A percentile compares a stretch with the other conserved stretches of the same genome.
phyloP scores from a whole-genome alignment of 495 filamentous ascomycete species.

The Hypoxylon lienhwacheense region DNA sequence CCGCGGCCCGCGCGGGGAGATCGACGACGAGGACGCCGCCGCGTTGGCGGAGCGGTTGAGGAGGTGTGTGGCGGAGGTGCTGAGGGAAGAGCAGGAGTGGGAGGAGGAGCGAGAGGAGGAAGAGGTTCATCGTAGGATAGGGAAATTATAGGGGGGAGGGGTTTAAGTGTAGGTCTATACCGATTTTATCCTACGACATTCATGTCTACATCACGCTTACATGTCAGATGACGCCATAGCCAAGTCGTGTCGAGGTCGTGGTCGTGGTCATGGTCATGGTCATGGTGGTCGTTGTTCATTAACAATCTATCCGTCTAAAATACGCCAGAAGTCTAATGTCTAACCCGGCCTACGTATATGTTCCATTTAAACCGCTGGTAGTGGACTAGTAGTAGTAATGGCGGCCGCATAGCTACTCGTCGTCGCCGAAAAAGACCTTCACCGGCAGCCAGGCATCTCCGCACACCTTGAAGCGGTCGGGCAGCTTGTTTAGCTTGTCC shows the following conservation, averaged over 20 bases:
- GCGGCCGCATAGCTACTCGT: conserved; percentile 66
- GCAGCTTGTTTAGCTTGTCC: conserved; percentile 61
- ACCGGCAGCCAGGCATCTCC: conserved; percentile 69
- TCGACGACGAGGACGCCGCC: conserved; percentile 82
- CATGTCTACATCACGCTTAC: not conserved
- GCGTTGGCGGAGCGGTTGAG: conserved; percentile 65
- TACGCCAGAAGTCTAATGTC: conserved; percentile 4
- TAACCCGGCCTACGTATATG: not conserved
- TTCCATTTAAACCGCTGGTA: not conserved
- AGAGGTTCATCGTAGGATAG: no score
- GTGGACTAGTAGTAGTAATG: no score
- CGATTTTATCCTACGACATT: no score
- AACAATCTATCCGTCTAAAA: conserved; percentile 33
- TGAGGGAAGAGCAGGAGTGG: conserved; percentile 55
- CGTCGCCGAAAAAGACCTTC: conserved; percentile 87
- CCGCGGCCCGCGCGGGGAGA: conserved; percentile 73
- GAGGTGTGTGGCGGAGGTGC: conserved; percentile 56
- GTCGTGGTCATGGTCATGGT: not conserved
- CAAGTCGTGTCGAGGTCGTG: not conserved
- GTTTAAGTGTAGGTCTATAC: no score
- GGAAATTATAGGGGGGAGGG: conserved; percentile 36
- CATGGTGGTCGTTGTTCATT: conserved; percentile 13
- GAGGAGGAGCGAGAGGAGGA: no score
- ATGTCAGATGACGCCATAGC: not conserved
- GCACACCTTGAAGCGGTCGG: conserved; percentile 75